A percentile compares a stretch with the other conserved stretches of the same genome.
Evolutionary conservation across 768 basidiomycete genomes (phyloP).

Genomic region (Agrocybe pediades): DNA sequence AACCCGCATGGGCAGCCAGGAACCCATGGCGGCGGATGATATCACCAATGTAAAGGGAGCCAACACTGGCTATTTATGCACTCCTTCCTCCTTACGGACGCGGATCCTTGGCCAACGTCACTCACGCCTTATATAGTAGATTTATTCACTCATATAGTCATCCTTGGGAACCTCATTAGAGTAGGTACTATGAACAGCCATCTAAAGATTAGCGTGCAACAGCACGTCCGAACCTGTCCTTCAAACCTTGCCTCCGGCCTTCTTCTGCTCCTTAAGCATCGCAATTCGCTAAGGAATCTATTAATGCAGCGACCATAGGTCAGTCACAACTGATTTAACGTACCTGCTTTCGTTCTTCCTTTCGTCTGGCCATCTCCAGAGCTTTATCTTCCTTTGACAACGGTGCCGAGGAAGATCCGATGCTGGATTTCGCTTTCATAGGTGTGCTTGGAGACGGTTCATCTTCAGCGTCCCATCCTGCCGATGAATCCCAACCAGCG

Average conservation of each 20-base stretch:
- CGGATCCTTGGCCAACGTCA: too few relatives aligned
- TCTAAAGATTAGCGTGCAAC: too few relatives aligned
- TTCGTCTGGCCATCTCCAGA: conserved; percentile 86
- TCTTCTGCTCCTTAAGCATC: conserved; percentile 81
- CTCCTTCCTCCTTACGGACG: background rate
- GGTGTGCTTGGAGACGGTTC: background rate
- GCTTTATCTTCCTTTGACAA: conserved; percentile 89
- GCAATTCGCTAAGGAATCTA: conserved; percentile 74
- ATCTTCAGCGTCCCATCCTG: conserved; percentile 24
- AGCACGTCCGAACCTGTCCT: background rate
- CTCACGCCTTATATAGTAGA: too few relatives aligned
- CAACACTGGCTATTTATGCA: background rate
- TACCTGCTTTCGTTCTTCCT: conserved; percentile 92
- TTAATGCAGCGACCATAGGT: background rate
- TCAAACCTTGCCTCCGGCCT: conserved; percentile 38
- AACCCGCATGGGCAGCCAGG: background rate
- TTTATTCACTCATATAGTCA: too few relatives aligned
- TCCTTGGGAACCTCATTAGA: too few relatives aligned
- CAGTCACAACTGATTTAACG: conserved; percentile 17
- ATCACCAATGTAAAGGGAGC: background rate
- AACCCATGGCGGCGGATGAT: background rate
- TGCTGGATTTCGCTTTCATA: background rate
- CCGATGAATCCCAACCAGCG: conserved; percentile 23
- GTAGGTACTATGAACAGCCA: too few relatives aligned
- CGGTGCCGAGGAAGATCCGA: conserved; percentile 20